Conservation (phyloP, 1,139 yeast genomes). For the Hyphopichia burtonii region DNA sequence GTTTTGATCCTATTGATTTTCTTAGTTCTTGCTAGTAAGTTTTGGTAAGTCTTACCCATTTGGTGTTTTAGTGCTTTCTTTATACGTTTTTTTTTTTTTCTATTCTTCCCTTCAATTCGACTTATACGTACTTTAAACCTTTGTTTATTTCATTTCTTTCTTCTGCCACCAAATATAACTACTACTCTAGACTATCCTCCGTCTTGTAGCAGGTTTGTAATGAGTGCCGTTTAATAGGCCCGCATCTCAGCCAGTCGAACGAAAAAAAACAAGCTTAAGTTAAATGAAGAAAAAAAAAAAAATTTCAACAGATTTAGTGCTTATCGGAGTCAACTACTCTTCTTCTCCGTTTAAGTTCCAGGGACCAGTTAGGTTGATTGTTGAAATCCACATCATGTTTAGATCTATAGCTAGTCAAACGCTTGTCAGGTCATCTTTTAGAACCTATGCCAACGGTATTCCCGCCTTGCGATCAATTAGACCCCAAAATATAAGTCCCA, state of each 20-base stretch:
- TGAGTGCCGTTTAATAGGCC: background rate
- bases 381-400: conserved; percentile 3
- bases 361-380: background rate
- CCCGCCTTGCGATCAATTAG: background rate
- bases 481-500: background rate
- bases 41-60: conserved; percentile 42
- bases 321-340: background rate
- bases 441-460: background rate
- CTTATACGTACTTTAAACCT: too few species aligned
- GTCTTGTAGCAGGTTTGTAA: background rate
- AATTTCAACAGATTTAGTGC: background rate
- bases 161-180: background rate
- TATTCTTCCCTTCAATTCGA: background rate
- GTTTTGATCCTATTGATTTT: conserved; percentile 80
- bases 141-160: too few species aligned
- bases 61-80: background rate
- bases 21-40: conserved; percentile 83
- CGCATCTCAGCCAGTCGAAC: background rate
- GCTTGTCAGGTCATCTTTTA: background rate
- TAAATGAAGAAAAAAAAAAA: background rate
- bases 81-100: background rate
- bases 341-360: background rate
- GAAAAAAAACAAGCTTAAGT: background rate
- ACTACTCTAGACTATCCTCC: too few species aligned
- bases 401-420: conserved; percentile 2